Evolutionary conservation across 495 filamentous ascomycete genomes (phyloP).

Genomic region (Talaromyces borbonicus): DNA sequence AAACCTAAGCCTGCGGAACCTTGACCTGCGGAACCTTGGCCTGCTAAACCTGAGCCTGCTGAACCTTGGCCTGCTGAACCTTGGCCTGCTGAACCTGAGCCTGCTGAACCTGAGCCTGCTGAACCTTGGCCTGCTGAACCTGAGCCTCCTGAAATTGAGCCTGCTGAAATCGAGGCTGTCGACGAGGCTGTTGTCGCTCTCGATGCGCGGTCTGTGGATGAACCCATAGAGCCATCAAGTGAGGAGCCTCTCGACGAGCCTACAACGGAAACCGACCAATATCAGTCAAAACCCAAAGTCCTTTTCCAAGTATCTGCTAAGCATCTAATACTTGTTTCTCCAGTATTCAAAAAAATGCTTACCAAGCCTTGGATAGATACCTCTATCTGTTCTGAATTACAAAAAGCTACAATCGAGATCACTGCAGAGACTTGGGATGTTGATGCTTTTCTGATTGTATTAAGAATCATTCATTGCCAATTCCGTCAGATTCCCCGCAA

Average conservation of each 20-base stretch:
- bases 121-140: too few species aligned
- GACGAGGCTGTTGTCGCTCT: background rate
- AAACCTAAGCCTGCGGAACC: background rate
- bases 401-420: constrained; percentile 35
- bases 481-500: constrained; percentile 28
- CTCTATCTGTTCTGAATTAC: constrained; percentile 12
- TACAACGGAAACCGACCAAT: background rate
- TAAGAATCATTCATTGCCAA: constrained; percentile 42
- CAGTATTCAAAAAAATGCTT: constrained; percentile 30
- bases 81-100: background rate
- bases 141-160: background rate
- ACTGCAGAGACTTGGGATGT: constrained; percentile 26
- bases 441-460: constrained; percentile 33
- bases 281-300: background rate
- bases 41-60: background rate
- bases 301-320: constrained; percentile 39
- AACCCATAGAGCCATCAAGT: background rate
- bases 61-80: background rate
- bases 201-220: background rate
- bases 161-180: background rate
- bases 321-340: constrained; percentile 39
- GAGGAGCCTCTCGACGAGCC: background rate
- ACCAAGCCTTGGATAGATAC: constrained; percentile 26
- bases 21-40: background rate
- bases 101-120: background rate